Conservation (phyloP, 2,329 filamentous ascomycete genomes). For the Plectosphaerella cucumerina region DNA sequence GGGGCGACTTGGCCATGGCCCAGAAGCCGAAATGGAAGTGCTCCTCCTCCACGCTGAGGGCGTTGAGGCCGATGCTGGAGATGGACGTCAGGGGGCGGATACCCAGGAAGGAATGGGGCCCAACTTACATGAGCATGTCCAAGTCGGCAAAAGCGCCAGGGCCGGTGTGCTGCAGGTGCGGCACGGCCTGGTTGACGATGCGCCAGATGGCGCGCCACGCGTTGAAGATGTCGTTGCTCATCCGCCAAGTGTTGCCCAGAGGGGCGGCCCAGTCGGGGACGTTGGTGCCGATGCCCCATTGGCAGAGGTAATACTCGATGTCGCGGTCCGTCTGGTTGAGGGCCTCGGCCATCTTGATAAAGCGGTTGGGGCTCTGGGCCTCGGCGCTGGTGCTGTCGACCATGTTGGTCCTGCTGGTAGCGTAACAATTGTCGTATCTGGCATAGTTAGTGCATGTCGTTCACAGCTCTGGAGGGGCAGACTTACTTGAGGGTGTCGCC, state of each 20-base stretch:
- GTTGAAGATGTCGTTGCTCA: slow-evolving; percentile 50
- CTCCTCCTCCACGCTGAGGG: slow-evolving; percentile 41
- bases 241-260: slow-evolving; percentile 44
- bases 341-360: slow-evolving; percentile 40
- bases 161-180: slow-evolving; percentile 36
- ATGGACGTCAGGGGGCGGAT: background rate
- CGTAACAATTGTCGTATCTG: slow-evolving; percentile 44
- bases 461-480: background rate
- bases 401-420: slow-evolving; percentile 34
- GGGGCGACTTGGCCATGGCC: slow-evolving; percentile 47
- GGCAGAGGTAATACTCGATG: slow-evolving; percentile 46
- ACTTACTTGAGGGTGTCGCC: slow-evolving; percentile 49
- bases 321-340: slow-evolving; percentile 33
- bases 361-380: slow-evolving; percentile 33
- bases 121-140: slow-evolving; percentile 44
- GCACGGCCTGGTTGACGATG: slow-evolving; percentile 47
- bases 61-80: slow-evolving; percentile 38
- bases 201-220: slow-evolving; percentile 47
- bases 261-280: slow-evolving; percentile 42
- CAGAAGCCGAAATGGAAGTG: slow-evolving; percentile 49
- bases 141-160: slow-evolving; percentile 46
- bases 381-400: slow-evolving; percentile 34
- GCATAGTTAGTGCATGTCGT: background rate
- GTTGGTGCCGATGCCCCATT: slow-evolving; percentile 47
- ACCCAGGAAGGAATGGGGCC: background rate